A percentile compares a stretch with the other conserved stretches of the same genome.
Conservation (phyloP, 352 stramenopile genomes). For the Phytophthora sp. region DNA sequence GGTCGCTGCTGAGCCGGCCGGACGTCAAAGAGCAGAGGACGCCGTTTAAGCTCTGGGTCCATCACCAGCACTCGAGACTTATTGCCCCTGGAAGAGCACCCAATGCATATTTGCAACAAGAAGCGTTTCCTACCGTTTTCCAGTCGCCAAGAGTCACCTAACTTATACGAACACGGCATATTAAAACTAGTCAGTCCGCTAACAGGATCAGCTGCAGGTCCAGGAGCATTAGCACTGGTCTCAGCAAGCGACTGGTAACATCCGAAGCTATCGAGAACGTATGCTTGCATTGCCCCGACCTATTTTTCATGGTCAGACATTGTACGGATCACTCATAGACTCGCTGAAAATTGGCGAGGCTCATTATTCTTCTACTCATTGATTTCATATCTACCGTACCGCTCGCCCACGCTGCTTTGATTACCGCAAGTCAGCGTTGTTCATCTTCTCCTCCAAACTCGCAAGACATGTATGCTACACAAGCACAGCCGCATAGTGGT, state of each 20-base stretch:
- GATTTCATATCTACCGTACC: slow-evolving; percentile 15
- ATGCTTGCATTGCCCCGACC: too few species aligned
- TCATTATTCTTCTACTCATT: slow-evolving; percentile 18
- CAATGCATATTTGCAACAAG: slow-evolving; percentile 16
- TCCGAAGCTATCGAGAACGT: too few species aligned
- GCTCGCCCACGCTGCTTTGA: neutral
- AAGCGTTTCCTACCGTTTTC: slow-evolving; percentile 29
- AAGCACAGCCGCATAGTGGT: neutral
- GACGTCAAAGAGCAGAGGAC: slow-evolving; percentile 63
- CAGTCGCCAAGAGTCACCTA: slow-evolving; percentile 31
- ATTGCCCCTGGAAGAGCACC: slow-evolving; percentile 1
- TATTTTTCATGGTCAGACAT: neutral
- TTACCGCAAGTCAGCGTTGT: slow-evolving; percentile 60
- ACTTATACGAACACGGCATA: neutral
- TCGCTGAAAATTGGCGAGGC: neutral
- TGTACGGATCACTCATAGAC: neutral
- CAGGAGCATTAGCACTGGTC: neutral
- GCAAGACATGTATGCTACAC: slow-evolving; percentile 59
- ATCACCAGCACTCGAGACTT: slow-evolving; percentile 34
- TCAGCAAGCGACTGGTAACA: too few species aligned
- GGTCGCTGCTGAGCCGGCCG: slow-evolving; percentile 41
- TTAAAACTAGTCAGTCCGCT: too few species aligned
- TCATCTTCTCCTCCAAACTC: slow-evolving; percentile 61
- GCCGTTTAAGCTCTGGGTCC: slow-evolving; percentile 59
- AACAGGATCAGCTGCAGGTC: neutral